A percentile compares a stretch with the other conserved stretches of the same genome.
phyloP scores from a whole-genome alignment of 805 yeast genomes.

The Yarrowia porcina region DNA sequence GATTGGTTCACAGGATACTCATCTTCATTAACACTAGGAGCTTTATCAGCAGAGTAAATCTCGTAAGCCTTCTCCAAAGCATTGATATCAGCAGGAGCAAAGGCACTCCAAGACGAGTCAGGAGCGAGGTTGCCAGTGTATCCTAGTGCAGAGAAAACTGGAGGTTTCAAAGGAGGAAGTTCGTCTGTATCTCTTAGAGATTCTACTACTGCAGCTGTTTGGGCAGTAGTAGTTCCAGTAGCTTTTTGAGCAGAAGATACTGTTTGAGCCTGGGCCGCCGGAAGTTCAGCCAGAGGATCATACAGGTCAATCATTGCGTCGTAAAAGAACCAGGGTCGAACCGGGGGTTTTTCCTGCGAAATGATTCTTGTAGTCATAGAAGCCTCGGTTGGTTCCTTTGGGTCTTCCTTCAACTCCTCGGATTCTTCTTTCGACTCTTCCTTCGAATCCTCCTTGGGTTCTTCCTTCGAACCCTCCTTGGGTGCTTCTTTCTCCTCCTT shows the following conservation, averaged over 20 bases:
- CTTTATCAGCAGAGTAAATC: not conserved
- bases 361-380: constrained; percentile 4
- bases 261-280: constrained; percentile 27
- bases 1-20: constrained; percentile 2
- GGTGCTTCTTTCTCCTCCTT: not conserved
- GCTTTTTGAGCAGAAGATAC: constrained; percentile 14
- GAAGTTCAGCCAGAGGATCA: constrained; percentile 34
- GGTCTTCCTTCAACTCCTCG: not conserved
- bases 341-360: not conserved
- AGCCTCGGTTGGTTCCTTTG: not conserved
- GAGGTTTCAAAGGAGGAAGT: constrained; percentile 20
- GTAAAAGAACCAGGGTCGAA: constrained; percentile 33
- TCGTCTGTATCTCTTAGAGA: not conserved
- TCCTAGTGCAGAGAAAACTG: constrained; percentile 33
- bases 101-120: constrained; percentile 40
- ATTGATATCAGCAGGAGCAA: constrained; percentile 39
- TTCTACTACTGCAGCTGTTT: constrained; percentile 11
- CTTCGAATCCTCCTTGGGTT: not conserved
- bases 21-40: not conserved
- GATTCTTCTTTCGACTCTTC: not conserved
- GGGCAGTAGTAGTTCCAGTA: constrained; percentile 23
- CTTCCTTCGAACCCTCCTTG: not conserved
- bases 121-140: constrained; percentile 35
- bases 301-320: constrained; percentile 32
- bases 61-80: constrained; percentile 33